These are phyloP conservation scores for Fraxinus platypoda DNA, from an alignment of 305 asterid genomes.

Conservation along the genomic window DNA sequence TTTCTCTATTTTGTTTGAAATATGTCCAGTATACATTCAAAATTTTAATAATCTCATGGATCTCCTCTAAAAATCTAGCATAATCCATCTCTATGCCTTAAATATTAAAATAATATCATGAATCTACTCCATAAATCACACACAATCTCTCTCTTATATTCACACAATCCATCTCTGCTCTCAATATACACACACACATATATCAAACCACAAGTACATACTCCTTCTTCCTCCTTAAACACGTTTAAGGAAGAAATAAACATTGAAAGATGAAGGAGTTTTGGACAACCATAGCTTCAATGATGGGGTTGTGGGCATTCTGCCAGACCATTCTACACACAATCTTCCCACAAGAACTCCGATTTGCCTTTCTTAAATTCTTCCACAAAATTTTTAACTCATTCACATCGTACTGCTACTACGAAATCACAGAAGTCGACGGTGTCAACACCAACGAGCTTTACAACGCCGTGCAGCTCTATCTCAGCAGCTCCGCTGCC, in stretches of 20 bases:
- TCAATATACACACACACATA: neutral
- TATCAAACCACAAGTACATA: neutral
- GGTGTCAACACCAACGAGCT: slow-evolving; percentile 56
- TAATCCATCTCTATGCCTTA: neutral
- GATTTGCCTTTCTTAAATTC: slow-evolving; percentile 32
- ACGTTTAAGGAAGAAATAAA: neutral
- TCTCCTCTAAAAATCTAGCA: neutral
- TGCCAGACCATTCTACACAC: slow-evolving; percentile 37
- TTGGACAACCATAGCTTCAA: slow-evolving; percentile 46
- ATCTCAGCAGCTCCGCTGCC: slow-evolving; percentile 43
- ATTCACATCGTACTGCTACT: slow-evolving; percentile 43
- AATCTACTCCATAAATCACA: neutral
- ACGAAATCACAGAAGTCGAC: slow-evolving; percentile 46
- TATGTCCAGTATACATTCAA: neutral
- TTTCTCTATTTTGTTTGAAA: neutral
- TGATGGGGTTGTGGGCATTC: slow-evolving; percentile 52
- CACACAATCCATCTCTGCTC: neutral
- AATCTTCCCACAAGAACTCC: slow-evolving; percentile 41
- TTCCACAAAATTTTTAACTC: slow-evolving; percentile 31
- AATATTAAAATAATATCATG: neutral
- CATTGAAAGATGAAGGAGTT: slow-evolving; percentile 32
- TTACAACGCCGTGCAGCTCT: slow-evolving; percentile 45
- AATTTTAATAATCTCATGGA: neutral
- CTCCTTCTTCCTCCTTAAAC: neutral
- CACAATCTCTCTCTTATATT: neutral